Percentiles rank a stretch among this genome's conserved stretches.
Evolutionary conservation across 1,139 yeast species (phyloP).

Genomic region (Debaryomyces robertsiae): DNA sequence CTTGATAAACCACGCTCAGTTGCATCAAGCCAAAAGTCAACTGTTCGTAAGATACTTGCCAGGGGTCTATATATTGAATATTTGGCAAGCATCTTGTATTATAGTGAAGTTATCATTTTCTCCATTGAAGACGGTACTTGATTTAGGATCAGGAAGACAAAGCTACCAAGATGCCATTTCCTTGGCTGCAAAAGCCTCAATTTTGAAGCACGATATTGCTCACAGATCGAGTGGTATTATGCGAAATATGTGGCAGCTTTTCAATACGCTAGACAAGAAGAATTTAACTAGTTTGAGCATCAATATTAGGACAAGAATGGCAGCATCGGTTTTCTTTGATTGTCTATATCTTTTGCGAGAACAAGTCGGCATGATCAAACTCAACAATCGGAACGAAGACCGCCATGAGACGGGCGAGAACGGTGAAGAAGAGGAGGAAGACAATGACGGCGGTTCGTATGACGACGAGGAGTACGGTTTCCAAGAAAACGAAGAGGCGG

Average conservation of each 20-base stretch:
- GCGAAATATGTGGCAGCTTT: constrained; percentile 91
- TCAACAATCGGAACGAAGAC: constrained; percentile 36
- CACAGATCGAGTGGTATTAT: constrained; percentile 91
- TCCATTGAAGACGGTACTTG: constrained; percentile 64
- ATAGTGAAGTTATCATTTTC: constrained; percentile 80
- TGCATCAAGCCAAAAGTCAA: constrained; percentile 60
- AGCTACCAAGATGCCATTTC: constrained; percentile 71
- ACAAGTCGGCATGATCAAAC: constrained; percentile 80
- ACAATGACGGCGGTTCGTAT: constrained; percentile 23
- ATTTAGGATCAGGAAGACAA: constrained; percentile 70
- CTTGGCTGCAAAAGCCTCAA: constrained; percentile 76
- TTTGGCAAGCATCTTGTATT: constrained; percentile 92
- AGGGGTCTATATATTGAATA: constrained; percentile 72
- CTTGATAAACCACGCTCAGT: constrained; percentile 65
- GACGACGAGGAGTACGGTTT: constrained; percentile 26
- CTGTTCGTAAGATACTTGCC: constrained; percentile 78
- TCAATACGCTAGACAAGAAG: constrained; percentile 57
- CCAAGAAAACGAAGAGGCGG: constrained; percentile 26
- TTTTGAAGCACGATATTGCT: constrained; percentile 88
- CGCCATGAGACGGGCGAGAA: constrained; percentile 29
- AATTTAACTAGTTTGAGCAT: constrained; percentile 44
- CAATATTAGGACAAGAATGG: constrained; percentile 77
- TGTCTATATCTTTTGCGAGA: constrained; percentile 81
- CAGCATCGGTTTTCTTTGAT: constrained; percentile 92
- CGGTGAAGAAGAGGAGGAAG: constrained; percentile 24